Evolutionary conservation across 2,329 filamentous ascomycete species (phyloP).

Genomic region (Colletotrichum zoysiae): DNA sequence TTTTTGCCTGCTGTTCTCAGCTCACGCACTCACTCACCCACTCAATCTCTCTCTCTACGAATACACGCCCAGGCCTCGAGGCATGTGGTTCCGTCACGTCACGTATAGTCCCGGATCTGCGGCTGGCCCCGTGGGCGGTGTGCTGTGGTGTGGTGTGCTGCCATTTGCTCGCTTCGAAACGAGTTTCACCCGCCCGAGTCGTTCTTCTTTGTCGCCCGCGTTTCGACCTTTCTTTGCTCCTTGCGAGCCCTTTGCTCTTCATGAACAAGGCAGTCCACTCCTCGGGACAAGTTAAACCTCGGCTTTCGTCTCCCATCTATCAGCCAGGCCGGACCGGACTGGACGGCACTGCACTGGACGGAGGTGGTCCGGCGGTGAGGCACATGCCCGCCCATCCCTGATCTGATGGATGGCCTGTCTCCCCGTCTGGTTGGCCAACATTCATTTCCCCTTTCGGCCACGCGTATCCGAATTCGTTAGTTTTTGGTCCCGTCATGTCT

Average conservation of each 20-base stretch:
- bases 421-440: background rate
- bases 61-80: background rate
- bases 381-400: background rate
- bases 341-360: too few relatives aligned
- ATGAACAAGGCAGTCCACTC: background rate
- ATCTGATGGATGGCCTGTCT: too few relatives aligned
- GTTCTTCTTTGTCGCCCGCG: background rate
- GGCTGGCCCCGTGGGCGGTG: background rate
- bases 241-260: background rate
- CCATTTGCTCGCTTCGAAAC: slow-evolving; percentile 11
- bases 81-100: background rate
- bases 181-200: background rate
- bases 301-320: too few relatives aligned
- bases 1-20: slow-evolving; percentile 1
- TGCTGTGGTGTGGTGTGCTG: background rate
- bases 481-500: background rate
- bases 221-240: background rate
- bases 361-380: background rate
- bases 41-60: too few relatives aligned
- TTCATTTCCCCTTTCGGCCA: background rate
- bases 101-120: background rate
- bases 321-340: too few relatives aligned
- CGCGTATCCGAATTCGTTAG: too few relatives aligned
- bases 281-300: too few relatives aligned
- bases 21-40: background rate